Base-by-base conservation (phyloP, 2,329 filamentous ascomycete species). In the Blastomyces parvus region DNA sequence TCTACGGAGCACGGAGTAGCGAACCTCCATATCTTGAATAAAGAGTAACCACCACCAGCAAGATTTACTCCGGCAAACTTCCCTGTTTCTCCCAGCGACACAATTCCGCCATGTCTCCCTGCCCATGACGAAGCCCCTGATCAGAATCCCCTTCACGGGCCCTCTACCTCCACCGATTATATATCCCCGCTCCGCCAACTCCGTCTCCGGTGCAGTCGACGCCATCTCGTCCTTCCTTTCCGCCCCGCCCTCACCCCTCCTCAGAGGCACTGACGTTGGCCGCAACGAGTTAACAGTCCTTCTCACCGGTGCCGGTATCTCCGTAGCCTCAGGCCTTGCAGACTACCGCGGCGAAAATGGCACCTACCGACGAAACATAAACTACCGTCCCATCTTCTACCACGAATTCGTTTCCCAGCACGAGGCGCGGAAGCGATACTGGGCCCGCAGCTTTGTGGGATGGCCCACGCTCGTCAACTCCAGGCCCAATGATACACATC, bases 401-500 rank as follows among this genome's bases (percentile, higher is more conserved):
- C 86, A 91, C 74, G 94, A 99, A 74, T 99, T 97, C 72, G 76
- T 91, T 53, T 79, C 82, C 57, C 89, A 80, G 67, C 93, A 97
- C 76, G 90, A 92, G 74, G 86, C 89, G 14, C 82, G 94, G 67
- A 94, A 97, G 76, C 82, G 94, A 65, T 99, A 99, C 74, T 99
- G 94, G 94, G 93, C 94, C 0, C 81, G 94, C 59, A 96, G 90
- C 72, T 99, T 96, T 74, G 79, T 99, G 25, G 94, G 94, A 46
- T 97, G 92, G 92, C 87, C 90, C 3, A 91, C 85, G 55, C 79
- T 97, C 67, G 80, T 88, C 71, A 87, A 85, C 66, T 90, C 91
- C n/a, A 80, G 79, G 64, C 92, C 93, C 14, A 97, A 97, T 72
- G 78, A 80, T 2, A 87, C 86, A 1, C 94, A 99, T 77, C 82